Conservation (phyloP, 1,284 basidiomycete species). For the Fomitiporia mediterranea region DNA sequence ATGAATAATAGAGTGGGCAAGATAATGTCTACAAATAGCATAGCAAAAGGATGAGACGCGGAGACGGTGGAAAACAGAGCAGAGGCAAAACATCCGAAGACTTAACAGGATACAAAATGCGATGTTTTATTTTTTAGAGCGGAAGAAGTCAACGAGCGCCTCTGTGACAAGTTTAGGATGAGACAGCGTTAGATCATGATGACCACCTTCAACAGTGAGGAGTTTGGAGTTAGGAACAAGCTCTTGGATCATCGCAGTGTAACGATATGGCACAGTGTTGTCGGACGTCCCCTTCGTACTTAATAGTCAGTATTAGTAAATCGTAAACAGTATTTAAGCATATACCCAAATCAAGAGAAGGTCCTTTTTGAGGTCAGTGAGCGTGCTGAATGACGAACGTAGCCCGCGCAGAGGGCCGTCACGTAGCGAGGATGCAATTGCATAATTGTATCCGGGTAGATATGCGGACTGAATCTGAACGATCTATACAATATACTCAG, state of each 20-base stretch:
- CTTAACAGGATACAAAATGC: not conserved
- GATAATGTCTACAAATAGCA: not conserved
- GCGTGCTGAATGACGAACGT: conserved; percentile 43
- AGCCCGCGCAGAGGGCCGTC: conserved; percentile 65
- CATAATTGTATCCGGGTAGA: conserved; percentile 65
- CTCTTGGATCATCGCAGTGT: conserved; percentile 47
- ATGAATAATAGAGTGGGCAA: not conserved
- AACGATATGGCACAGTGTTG: conserved; percentile 56
- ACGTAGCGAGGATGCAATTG: conserved; percentile 68
- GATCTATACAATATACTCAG: conserved; percentile 34
- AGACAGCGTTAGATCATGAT: conserved; percentile 60
- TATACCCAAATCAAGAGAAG: conserved; percentile 63
- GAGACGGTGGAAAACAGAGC: not conserved
- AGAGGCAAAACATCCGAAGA: not conserved
- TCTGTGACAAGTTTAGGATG: conserved; percentile 43
- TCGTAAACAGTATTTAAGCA: conserved; percentile 18
- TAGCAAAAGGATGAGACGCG: no score
- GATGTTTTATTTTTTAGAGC: not conserved
- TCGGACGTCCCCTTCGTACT: conserved; percentile 58
- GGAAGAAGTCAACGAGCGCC: conserved; percentile 38
- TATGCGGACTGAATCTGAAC: conserved; percentile 69
- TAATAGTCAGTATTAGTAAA: not conserved
- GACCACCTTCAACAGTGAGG: conserved; percentile 52
- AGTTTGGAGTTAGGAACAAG: conserved; percentile 52
- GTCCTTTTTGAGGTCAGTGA: conserved; percentile 37